Evolutionary conservation across 163 green algal species (phyloP).

Genomic region (Scenedesmus sp.): DNA sequence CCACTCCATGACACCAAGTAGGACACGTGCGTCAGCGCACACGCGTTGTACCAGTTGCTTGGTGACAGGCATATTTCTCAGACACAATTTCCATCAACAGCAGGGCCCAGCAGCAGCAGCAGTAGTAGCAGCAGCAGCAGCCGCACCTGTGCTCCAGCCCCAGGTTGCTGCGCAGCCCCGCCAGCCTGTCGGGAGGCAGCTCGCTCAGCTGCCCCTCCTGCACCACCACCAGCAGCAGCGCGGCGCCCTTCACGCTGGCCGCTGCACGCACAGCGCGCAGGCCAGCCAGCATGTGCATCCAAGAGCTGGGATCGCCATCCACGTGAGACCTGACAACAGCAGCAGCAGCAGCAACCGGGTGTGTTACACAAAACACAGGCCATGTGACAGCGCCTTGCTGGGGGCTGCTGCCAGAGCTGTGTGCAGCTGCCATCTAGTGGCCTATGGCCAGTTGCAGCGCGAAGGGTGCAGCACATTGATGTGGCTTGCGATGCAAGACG

Average conservation of each 20-base stretch:
- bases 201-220: constrained; percentile 55
- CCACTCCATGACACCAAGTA: too few relatives aligned
- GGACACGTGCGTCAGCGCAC: too few relatives aligned
- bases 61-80: too few relatives aligned
- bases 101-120: too few relatives aligned
- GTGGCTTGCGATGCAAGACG: neutral
- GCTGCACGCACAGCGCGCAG: constrained; percentile 64
- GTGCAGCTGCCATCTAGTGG: neutral
- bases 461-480: neutral
- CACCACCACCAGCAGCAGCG: constrained; percentile 69
- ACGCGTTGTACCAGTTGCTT: too few relatives aligned
- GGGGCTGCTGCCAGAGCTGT: neutral
- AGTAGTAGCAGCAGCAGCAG: neutral
- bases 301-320: constrained; percentile 69
- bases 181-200: constrained; percentile 71
- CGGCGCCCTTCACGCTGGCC: constrained; percentile 54
- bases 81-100: too few relatives aligned
- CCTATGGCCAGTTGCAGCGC: neutral
- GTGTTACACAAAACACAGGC: neutral
- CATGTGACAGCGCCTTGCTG: neutral
- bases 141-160: constrained; percentile 68
- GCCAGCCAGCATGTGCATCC: constrained; percentile 61
- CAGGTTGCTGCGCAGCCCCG: constrained; percentile 72
- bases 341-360: neutral
- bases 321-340: constrained; percentile 53